These are phyloP conservation scores for Trypanosoma theileri DNA, from an alignment of 208 protist genomes.

Conservation along the genomic window DNA sequence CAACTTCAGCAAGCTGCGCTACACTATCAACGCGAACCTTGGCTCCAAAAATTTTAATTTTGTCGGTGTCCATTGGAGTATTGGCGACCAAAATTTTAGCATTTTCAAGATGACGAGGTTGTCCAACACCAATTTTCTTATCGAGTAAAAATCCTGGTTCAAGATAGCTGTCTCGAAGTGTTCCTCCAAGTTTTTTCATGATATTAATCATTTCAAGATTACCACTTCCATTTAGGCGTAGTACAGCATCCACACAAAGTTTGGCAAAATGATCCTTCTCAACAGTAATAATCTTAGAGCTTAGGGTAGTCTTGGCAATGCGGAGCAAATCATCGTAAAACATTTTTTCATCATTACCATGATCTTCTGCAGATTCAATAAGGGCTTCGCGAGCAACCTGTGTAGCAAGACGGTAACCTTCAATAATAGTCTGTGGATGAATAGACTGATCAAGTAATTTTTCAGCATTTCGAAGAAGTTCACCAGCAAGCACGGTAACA, in stretches of 20 bases:
- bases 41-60: conserved; percentile 98
- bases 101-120: conserved; percentile 97
- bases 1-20: conserved; percentile 96
- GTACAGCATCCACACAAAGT: conserved; percentile 98
- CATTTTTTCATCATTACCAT: conserved; percentile 79
- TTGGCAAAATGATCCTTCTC: conserved; percentile 98
- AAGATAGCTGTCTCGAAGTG: conserved; percentile 98
- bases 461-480: conserved; percentile 99
- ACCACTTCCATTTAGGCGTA: conserved; percentile 93
- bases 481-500: conserved; percentile 98
- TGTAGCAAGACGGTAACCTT: conserved; percentile 90
- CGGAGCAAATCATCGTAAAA: conserved; percentile 98
- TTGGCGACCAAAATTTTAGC: conserved; percentile 99
- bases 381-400: conserved; percentile 87
- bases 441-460: conserved; percentile 97
- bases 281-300: conserved; percentile 97
- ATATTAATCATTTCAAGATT: conserved; percentile 99
- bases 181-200: conserved; percentile 98
- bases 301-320: conserved; percentile 99
- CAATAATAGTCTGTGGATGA: conserved; percentile 99
- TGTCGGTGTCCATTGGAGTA: conserved; percentile 99
- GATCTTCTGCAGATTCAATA: conserved; percentile 69
- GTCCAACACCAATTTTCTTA: conserved; percentile 99
- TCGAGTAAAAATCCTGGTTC: conserved; percentile 99
- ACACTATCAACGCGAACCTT: conserved; percentile 96